Evolutionary conservation across 108 stramenopile genomes (phyloP), one percentile per base, ranked within the genome.

Genomic region (Nitzschia sp.): DNA sequence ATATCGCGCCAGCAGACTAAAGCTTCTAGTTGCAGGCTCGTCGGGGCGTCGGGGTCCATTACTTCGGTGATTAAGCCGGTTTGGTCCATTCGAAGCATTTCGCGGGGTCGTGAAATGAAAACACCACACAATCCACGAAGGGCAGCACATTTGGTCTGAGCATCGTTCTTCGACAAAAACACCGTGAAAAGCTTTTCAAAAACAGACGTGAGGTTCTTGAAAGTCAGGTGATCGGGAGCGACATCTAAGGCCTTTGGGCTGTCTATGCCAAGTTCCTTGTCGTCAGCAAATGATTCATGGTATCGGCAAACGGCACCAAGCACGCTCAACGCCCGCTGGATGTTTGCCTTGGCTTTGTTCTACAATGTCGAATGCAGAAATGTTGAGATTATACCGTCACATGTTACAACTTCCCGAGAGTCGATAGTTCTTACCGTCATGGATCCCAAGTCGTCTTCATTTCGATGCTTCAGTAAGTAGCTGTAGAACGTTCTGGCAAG

Each of bases 1-100:
- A 96, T 89, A 26, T 90, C 90, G 32, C 84, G 66, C 91, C 91
- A 94, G 47, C 89, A 91, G 28, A 64, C 60, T 36, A 96, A 60
- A 3, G 88, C 71, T 59, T 90, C 87, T 4, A 86, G 59, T 54
- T 92, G 95, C 8, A 94, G 72, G 45, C 67, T 59, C 18, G 76
- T 27, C 11, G 80, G 71, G 6, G 89, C 70, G 27, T 79, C 68
- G 1, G 61, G 56, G 18, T 82, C 75, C 77, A 92, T 83, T 18
- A 89, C 81, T 19, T 71, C 66, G 5, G 56, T 64, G 35, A 94
- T 84, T 8, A 87, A 65, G 0, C 95, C 95, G 11, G 66, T 49
- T 53, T 90, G 86, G 55, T 94, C 84, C 46, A 88, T 78, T 1
- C 68, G 72, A 19, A 96, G 81, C 54, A 96, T 76, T 34, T 93